Conservation (phyloP, 2,329 filamentous ascomycete species). For the Truncatella angustata region DNA sequence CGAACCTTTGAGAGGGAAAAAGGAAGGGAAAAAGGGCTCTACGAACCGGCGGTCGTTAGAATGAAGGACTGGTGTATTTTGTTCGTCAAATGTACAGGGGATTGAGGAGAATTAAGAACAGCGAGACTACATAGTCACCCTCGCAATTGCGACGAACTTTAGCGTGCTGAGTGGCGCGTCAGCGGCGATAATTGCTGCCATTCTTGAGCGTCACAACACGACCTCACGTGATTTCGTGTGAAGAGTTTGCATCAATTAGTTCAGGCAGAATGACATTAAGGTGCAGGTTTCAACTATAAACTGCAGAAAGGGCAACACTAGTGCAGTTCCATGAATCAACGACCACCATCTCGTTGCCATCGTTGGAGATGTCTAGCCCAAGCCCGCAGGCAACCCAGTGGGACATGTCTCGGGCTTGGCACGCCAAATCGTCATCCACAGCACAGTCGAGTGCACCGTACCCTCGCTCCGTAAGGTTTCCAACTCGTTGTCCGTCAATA, state of each 20-base stretch:
- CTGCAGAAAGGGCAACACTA: constrained; percentile 15
- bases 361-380: constrained; percentile 24
- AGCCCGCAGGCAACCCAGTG: constrained; percentile 30
- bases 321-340: constrained; percentile 26
- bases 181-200: not conserved
- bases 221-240: constrained; percentile 1
- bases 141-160: not conserved
- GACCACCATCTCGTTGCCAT: constrained; percentile 21
- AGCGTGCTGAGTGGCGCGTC: not conserved
- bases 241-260: not conserved
- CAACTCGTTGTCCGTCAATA: constrained; percentile 18
- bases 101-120: too few species aligned
- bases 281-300: constrained; percentile 17
- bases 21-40: too few species aligned
- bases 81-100: too few species aligned
- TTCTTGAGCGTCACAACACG: not conserved
- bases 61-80: too few species aligned
- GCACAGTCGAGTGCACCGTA: constrained; percentile 23
- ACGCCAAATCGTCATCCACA: constrained; percentile 16
- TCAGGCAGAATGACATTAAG: too few species aligned
- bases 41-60: too few species aligned
- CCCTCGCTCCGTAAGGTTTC: constrained; percentile 17
- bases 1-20: too few species aligned
- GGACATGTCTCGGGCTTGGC: constrained; percentile 18
- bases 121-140: too few species aligned